Conservation (phyloP, 371 early-diverging fungal species). For the Capillidium heterosporum region DNA sequence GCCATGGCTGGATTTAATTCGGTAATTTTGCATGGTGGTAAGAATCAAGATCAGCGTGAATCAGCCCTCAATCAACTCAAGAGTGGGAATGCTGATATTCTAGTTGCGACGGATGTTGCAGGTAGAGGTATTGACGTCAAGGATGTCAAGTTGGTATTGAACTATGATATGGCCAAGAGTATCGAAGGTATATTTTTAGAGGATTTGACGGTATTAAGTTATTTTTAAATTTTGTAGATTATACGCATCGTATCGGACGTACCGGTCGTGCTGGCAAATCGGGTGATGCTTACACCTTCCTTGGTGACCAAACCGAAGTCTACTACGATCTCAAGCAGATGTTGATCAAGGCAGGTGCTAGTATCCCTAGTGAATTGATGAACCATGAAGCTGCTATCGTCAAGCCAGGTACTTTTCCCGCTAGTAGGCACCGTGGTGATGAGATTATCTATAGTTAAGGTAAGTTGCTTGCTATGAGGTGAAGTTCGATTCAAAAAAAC, state of each 20-base stretch:
- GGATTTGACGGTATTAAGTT: too few relatives aligned
- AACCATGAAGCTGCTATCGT: constrained; percentile 71
- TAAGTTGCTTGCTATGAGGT: too few relatives aligned
- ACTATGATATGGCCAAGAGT: constrained; percentile 94
- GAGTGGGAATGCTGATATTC: constrained; percentile 8
- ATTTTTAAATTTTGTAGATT: constrained; percentile 20
- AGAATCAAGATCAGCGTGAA: constrained; percentile 83
- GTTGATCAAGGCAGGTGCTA: constrained; percentile 63
- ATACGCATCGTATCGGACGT: constrained; percentile 95
- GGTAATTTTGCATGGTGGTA: constrained; percentile 83
- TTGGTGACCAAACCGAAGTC: constrained; percentile 73
- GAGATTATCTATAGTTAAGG: too few relatives aligned
- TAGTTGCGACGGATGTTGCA: constrained; percentile 94
- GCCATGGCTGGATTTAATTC: constrained; percentile 50
- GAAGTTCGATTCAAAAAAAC: too few relatives aligned
- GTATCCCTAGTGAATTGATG: constrained; percentile 70
- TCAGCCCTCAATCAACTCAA: constrained; percentile 9
- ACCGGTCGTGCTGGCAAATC: constrained; percentile 92
- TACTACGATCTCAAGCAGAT: constrained; percentile 79
- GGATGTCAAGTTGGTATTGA: constrained; percentile 90
- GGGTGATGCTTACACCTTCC: constrained; percentile 89
- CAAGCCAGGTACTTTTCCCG: constrained; percentile 21
- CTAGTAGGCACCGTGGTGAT: too few relatives aligned
- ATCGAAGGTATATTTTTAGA: constrained; percentile 62
- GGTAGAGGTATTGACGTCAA: constrained; percentile 98